These are phyloP conservation scores for Penicillium occitanis DNA, from an alignment of 2,329 filamentous ascomycete species.

Conservation along the genomic window DNA sequence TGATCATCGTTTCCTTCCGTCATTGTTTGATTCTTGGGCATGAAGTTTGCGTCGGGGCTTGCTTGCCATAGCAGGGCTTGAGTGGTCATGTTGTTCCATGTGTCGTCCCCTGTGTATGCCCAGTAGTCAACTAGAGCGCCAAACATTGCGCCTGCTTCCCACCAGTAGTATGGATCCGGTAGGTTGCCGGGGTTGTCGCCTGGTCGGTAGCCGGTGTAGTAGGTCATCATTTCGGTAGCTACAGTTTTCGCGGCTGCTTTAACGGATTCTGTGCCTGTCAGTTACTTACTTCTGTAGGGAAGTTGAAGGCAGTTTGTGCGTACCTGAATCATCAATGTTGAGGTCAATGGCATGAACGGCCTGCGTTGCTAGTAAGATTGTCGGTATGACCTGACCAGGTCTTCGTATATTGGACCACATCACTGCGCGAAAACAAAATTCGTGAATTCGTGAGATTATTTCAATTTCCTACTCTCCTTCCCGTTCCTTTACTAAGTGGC, in stretches of 20 bases:
- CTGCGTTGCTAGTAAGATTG: slow-evolving; percentile 16
- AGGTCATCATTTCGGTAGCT: slow-evolving; percentile 52
- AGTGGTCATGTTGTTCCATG: slow-evolving; percentile 40
- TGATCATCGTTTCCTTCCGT: slow-evolving; percentile 59
- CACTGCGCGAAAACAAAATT: too few species aligned
- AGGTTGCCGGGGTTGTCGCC: slow-evolving; percentile 54
- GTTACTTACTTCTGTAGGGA: neutral
- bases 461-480: neutral
- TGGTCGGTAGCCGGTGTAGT: slow-evolving; percentile 51
- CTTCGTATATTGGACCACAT: neutral
- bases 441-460: neutral
- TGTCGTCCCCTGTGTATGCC: slow-evolving; percentile 44
- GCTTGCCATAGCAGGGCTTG: slow-evolving; percentile 42
- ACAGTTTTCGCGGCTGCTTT: slow-evolving; percentile 47
- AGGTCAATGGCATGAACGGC: slow-evolving; percentile 22
- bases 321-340: slow-evolving; percentile 22
- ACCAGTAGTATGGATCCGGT: slow-evolving; percentile 50
- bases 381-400: neutral
- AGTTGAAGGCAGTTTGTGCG: neutral
- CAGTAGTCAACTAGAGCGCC: slow-evolving; percentile 44
- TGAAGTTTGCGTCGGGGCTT: slow-evolving; percentile 40
- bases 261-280: slow-evolving; percentile 43
- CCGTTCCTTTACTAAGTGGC: neutral
- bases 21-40: slow-evolving; percentile 44
- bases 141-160: slow-evolving; percentile 48